Percentiles rank a stretch among this genome's conserved stretches.
Evolutionary conservation across 2,329 filamentous ascomycete species (phyloP).

Genomic region (Lizonia empirigonia): DNA sequence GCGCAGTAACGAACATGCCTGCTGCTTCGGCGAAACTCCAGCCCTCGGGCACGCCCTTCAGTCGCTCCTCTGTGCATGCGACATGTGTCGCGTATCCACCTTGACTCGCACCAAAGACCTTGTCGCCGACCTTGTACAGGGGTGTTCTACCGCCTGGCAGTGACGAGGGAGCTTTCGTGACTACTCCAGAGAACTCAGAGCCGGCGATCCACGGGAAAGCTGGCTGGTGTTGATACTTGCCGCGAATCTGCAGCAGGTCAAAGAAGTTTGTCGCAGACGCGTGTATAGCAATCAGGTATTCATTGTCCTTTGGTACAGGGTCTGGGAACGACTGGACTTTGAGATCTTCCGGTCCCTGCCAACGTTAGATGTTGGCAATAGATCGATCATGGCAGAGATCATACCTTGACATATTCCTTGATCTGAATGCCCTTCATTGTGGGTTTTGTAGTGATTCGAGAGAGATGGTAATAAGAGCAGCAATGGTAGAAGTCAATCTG

Average conservation of each 20-base stretch:
- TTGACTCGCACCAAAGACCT: conserved; percentile 85
- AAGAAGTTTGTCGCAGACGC: conserved; percentile 95
- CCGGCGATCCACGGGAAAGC: conserved; percentile 87
- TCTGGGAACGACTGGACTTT: conserved; percentile 75
- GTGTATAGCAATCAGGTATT: conserved; percentile 88
- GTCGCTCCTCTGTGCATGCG: conserved; percentile 66
- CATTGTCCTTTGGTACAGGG: conserved; percentile 69
- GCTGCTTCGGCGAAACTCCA: conserved; percentile 88
- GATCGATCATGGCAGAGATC: conserved; percentile 2
- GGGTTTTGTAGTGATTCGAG: neutral
- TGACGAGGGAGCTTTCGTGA: conserved; percentile 68
- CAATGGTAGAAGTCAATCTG: neutral
- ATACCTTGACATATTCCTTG: conserved; percentile 74
- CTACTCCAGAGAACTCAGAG: conserved; percentile 81
- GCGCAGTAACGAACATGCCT: conserved; percentile 88
- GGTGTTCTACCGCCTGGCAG: conserved; percentile 52
- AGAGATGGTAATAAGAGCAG: neutral
- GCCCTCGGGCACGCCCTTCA: conserved; percentile 76
- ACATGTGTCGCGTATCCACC: conserved; percentile 85
- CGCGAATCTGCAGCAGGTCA: conserved; percentile 91
- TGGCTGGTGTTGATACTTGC: conserved; percentile 93
- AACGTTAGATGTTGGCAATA: conserved; percentile 5
- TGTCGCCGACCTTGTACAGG: conserved; percentile 76
- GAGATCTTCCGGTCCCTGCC: conserved; percentile 78
- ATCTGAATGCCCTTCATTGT: conserved; percentile 77